Evolutionary conservation across 1,139 yeast genomes (phyloP).

Genomic region (Candida tetrigidarum): DNA sequence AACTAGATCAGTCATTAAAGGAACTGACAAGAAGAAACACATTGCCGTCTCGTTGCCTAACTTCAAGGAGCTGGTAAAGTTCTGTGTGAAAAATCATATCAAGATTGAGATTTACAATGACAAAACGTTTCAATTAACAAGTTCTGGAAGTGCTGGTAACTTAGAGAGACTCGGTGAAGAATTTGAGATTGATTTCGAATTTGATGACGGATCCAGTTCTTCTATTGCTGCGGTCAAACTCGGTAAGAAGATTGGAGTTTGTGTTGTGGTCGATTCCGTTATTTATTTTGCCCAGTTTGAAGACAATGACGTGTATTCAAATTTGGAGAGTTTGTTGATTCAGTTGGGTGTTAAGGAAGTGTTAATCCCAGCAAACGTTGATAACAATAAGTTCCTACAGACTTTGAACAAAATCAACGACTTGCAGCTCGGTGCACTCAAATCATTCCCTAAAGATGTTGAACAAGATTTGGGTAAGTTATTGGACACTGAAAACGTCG

Average conservation of each 20-base stretch:
- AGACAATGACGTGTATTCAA: constrained; percentile 87
- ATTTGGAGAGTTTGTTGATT: constrained; percentile 80
- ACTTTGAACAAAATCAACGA: constrained; percentile 74
- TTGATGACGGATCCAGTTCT: constrained; percentile 63
- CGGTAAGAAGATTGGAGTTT: constrained; percentile 70
- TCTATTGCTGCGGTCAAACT: constrained; percentile 74
- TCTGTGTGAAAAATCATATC: constrained; percentile 69
- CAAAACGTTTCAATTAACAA: constrained; percentile 59
- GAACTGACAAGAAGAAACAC: constrained; percentile 56
- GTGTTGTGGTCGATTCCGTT: constrained; percentile 77
- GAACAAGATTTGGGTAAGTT: constrained; percentile 76
- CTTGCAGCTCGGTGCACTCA: constrained; percentile 66
- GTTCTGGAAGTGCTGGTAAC: constrained; percentile 90
- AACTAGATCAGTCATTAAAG: constrained; percentile 78
- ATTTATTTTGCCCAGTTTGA: constrained; percentile 79
- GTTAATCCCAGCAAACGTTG: constrained; percentile 54
- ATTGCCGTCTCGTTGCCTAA: constrained; percentile 82
- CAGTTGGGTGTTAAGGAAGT: constrained; percentile 92
- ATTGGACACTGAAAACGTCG: constrained; percentile 50
- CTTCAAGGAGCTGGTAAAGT: constrained; percentile 63
- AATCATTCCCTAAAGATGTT: constrained; percentile 64
- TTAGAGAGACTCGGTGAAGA: constrained; percentile 51
- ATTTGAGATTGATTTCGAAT: constrained; percentile 63
- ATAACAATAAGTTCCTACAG: constrained; percentile 56
- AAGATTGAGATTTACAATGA: constrained; percentile 77